Conservation (phyloP, 768 basidiomycete species). For the Filobasidium floriforme region DNA sequence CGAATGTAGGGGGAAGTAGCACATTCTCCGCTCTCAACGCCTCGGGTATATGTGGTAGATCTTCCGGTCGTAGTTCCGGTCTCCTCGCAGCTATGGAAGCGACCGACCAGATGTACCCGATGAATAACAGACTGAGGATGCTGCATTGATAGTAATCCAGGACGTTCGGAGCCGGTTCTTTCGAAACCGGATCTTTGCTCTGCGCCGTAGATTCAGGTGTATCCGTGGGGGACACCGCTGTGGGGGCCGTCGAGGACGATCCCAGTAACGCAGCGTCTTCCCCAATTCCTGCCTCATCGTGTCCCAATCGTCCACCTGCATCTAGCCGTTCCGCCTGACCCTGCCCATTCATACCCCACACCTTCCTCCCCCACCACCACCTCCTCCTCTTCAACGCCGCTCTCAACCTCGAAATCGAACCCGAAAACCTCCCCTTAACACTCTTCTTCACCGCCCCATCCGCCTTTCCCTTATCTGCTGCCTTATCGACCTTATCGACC, state of each 20-base stretch:
- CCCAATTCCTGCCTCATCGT: too few relatives aligned
- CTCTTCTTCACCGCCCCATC: too few relatives aligned
- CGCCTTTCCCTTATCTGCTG: slow-evolving; percentile 10
- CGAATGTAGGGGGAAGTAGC: not conserved
- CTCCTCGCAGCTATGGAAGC: not conserved
- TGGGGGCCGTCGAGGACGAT: not conserved
- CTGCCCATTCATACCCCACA: too few relatives aligned
- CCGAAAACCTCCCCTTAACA: too few relatives aligned
- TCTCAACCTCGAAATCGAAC: too few relatives aligned
- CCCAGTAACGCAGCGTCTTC: too few relatives aligned
- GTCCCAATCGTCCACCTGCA: too few relatives aligned
- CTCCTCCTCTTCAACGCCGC: too few relatives aligned
- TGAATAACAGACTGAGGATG: slow-evolving; percentile 8
- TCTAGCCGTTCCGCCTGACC: too few relatives aligned
- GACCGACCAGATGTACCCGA: slow-evolving; percentile 13
- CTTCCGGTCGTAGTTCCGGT: slow-evolving; percentile 8
- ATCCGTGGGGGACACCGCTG: not conserved
- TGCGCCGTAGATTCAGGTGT: not conserved
- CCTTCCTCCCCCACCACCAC: too few relatives aligned
- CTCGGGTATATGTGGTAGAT: slow-evolving; percentile 8
- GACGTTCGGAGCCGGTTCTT: slow-evolving; percentile 1
- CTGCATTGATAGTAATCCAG: slow-evolving; percentile 16
- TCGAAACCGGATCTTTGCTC: not conserved
- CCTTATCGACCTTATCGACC: too few relatives aligned
- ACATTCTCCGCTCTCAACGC: slow-evolving; percentile 4